Evolutionary conservation across 75 land plant species (phyloP).

Genomic region (Picea sitchensis): DNA sequence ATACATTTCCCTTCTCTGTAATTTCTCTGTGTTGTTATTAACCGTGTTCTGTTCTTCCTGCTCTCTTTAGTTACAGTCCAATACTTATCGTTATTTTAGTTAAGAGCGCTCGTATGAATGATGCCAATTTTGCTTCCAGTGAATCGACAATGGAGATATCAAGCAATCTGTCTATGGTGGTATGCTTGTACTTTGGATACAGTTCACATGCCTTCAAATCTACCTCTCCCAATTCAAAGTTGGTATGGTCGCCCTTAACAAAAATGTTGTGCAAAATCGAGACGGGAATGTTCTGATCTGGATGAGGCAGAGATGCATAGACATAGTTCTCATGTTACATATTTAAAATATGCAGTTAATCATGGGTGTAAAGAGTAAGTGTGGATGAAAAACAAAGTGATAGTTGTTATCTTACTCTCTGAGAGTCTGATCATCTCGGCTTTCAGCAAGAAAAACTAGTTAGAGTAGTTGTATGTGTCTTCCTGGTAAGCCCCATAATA

Average conservation of each 20-base stretch:
- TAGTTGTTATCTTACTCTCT: constrained; percentile 17
- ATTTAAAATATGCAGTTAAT: too few species aligned
- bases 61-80: too few species aligned
- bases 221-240: constrained; percentile 17
- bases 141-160: constrained; percentile 9
- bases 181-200: constrained; percentile 44
- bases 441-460: constrained; percentile 14
- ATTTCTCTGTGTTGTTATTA: too few species aligned
- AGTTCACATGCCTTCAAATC: constrained; percentile 33
- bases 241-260: constrained; percentile 25
- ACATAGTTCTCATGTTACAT: neutral
- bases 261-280: constrained; percentile 32
- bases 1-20: too few species aligned
- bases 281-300: constrained; percentile 23
- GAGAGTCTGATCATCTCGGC: constrained; percentile 26
- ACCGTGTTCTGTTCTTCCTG: too few species aligned
- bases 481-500: too few species aligned
- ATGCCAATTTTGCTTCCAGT: constrained; percentile 8
- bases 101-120: constrained; percentile 8
- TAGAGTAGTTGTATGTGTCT: too few species aligned
- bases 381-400: neutral
- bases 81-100: too few species aligned
- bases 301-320: constrained; percentile 23
- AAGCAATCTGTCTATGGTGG: constrained; percentile 24
- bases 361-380: too few species aligned